phyloP scores from a whole-genome alignment of 106 monocot genomes.

The Vanilla planifolia region DNA sequence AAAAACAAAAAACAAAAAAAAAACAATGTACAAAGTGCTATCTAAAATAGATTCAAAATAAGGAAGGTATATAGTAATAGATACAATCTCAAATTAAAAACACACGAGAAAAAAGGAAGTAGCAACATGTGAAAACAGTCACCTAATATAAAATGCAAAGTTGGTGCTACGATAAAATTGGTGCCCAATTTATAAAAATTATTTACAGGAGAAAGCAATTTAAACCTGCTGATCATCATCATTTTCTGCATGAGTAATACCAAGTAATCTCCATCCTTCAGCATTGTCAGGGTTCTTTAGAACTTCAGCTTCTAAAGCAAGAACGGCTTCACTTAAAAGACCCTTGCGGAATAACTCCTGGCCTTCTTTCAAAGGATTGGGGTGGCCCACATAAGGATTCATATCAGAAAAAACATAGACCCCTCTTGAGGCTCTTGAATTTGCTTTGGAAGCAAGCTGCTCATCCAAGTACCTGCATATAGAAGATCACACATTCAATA shows the following conservation, averaged over 20 bases:
- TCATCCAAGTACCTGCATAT: slow-evolving; percentile 49
- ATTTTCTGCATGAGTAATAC: slow-evolving; percentile 98
- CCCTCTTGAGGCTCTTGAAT: slow-evolving; percentile 49
- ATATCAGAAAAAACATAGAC: slow-evolving; percentile 88
- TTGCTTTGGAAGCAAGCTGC: slow-evolving; percentile 41
- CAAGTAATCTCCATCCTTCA: slow-evolving; percentile 96
- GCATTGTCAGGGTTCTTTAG: slow-evolving; percentile 91
- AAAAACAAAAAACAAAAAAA: not conserved
- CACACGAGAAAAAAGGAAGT: too few relatives aligned
- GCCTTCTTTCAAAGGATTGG: slow-evolving; percentile 91
- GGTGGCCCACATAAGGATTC: slow-evolving; percentile 98
- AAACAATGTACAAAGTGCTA: not conserved
- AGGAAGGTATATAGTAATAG: not conserved
- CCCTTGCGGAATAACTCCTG: slow-evolving; percentile 98
- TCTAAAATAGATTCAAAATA: not conserved
- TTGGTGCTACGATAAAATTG: too few relatives aligned
- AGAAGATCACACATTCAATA: not conserved
- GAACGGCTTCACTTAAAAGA: slow-evolving; percentile 99
- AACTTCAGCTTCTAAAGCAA: slow-evolving; percentile 99
- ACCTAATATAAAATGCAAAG: too few relatives aligned
- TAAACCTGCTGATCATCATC: slow-evolving; percentile 98
- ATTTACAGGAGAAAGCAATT: not conserved
- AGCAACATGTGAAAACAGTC: too few relatives aligned
- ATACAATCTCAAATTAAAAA: too few relatives aligned
- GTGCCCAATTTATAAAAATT: not conserved